Percentiles rank a stretch among this genome's conserved stretches.
These are phyloP conservation scores for Myriosclerotinia scirpicola DNA, from an alignment of 2,329 filamentous ascomycete species.

Conservation along the genomic window DNA sequence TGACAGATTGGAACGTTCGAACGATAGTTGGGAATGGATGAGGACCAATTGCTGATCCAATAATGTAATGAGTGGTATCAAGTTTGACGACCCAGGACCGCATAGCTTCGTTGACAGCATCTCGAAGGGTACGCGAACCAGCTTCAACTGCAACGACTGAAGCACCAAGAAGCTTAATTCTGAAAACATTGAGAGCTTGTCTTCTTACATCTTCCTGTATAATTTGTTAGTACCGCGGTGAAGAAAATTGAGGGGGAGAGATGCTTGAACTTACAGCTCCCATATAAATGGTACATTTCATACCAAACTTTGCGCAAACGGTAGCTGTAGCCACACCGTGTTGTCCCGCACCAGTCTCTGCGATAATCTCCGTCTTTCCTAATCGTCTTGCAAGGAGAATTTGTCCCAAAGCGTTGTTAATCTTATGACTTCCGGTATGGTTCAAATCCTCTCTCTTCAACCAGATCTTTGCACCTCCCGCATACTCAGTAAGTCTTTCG, in stretches of 20 bases:
- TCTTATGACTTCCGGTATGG: constrained; percentile 98
- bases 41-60: constrained; percentile 94
- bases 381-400: constrained; percentile 80
- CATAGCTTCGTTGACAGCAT: constrained; percentile 93
- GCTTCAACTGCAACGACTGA: constrained; percentile 91
- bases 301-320: constrained; percentile 95
- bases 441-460: constrained; percentile 97
- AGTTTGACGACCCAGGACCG: constrained; percentile 92
- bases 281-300: constrained; percentile 99
- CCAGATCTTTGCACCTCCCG: constrained; percentile 94
- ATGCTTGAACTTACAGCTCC: constrained; percentile 57
- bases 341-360: constrained; percentile 95
- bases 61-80: constrained; percentile 95
- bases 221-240: constrained; percentile 24
- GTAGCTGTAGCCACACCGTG: constrained; percentile 98
- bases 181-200: constrained; percentile 96
- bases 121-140: constrained; percentile 77
- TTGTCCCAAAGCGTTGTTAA: constrained; percentile 97
- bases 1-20: constrained; percentile 95
- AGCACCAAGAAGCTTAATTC: constrained; percentile 93
- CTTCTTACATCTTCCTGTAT: constrained; percentile 80
- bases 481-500: constrained; percentile 81
- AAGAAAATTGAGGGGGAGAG: too few relatives aligned
- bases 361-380: constrained; percentile 96
- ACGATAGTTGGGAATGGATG: constrained; percentile 98